Conservation (phyloP, 225 moss, liverwort and hornwort genomes). For the Physcomitrellopsis africana region DNA sequence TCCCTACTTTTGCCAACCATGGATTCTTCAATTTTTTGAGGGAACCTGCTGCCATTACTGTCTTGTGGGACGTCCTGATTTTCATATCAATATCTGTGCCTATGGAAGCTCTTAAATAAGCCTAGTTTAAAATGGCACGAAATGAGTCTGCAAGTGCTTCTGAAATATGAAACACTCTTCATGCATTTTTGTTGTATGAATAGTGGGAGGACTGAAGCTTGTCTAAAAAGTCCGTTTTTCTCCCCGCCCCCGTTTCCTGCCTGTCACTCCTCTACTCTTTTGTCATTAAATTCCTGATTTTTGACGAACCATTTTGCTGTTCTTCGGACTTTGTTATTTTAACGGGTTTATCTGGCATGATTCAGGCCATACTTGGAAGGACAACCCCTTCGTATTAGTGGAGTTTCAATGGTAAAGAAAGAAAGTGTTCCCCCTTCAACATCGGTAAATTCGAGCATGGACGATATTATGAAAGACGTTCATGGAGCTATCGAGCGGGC, state of each 20-base stretch:
- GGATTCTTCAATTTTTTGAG: neutral
- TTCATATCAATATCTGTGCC: neutral
- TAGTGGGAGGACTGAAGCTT: conserved; percentile 1
- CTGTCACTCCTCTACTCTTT: no score
- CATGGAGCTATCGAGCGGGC: conserved; percentile 38
- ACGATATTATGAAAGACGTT: conserved; percentile 43
- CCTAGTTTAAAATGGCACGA: neutral
- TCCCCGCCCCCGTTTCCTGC: no score
- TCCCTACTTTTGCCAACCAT: neutral
- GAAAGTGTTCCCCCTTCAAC: conserved; percentile 10
- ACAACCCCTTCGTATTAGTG: conserved; percentile 12
- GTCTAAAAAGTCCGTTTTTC: neutral
- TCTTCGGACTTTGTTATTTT: neutral
- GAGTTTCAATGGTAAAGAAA: conserved; percentile 22
- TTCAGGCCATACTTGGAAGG: conserved; percentile 19
- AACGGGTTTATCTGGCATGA: neutral
- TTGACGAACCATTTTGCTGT: neutral
- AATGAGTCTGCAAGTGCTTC: neutral
- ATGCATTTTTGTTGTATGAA: neutral
- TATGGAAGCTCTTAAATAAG: neutral
- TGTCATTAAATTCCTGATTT: no score
- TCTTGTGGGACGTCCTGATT: conserved; percentile 1
- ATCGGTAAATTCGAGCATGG: conserved; percentile 30
- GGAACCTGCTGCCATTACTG: neutral
- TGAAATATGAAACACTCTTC: neutral